phyloP scores from a whole-genome alignment of 345 rosid genomes.

The Citrus hindsii region DNA sequence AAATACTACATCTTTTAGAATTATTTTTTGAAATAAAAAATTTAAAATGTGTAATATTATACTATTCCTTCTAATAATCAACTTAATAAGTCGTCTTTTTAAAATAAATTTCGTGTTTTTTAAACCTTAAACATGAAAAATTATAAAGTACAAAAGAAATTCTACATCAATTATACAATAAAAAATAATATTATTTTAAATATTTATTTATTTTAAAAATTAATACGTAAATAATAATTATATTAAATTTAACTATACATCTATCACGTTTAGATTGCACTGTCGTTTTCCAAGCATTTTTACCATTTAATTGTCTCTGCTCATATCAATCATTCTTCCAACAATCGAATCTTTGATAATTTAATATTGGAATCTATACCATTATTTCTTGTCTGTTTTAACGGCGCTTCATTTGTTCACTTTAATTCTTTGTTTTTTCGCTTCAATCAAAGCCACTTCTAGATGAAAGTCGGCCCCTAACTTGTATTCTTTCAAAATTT shows the following conservation, averaged over 20 bases:
- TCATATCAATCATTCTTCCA: background rate
- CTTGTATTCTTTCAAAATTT: slow-evolving; percentile 14
- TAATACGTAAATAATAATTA: fast-evolving
- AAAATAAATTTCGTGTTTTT: too few relatives aligned
- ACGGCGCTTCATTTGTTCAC: background rate
- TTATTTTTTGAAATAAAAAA: too few relatives aligned
- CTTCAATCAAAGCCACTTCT: slow-evolving; percentile 11
- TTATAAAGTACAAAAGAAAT: too few relatives aligned
- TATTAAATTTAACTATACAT: too few relatives aligned
- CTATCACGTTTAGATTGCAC: too few relatives aligned
- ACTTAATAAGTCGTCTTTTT: too few relatives aligned
- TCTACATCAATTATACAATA: too few relatives aligned
- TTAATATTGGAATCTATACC: background rate
- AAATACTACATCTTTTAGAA: fast-evolving
- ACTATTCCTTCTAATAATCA: fast-evolving
- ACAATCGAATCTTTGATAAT: background rate
- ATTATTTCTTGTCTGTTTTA: background rate
- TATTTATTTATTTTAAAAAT: too few relatives aligned
- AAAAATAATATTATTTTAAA: too few relatives aligned
- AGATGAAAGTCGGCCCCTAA: slow-evolving; percentile 9
- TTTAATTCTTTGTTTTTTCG: background rate
- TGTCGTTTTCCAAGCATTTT: background rate
- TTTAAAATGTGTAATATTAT: too few relatives aligned
- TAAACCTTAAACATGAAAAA: too few relatives aligned
- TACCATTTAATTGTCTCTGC: background rate